Conservation (phyloP, 805 yeast genomes). For the Wickerhamomyces mucosus region DNA sequence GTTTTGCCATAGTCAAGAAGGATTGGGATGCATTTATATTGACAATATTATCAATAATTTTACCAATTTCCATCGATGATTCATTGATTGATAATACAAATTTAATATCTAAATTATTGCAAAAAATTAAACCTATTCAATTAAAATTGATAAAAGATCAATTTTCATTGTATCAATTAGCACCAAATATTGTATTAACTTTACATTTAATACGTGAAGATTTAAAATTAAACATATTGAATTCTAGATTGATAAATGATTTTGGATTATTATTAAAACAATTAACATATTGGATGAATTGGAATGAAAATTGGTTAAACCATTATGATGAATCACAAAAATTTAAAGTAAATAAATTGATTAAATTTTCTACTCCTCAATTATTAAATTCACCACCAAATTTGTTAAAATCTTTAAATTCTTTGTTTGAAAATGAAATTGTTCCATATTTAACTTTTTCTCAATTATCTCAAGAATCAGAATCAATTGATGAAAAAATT, state of each 20-base stretch:
- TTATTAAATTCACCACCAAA: conserved; percentile 48
- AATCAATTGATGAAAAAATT: conserved; percentile 45
- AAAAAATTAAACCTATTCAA: conserved; percentile 9
- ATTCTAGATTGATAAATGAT: conserved; percentile 23
- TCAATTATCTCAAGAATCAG: conserved; percentile 53
- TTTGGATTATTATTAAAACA: conserved; percentile 52
- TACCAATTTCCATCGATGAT: conserved; percentile 33
- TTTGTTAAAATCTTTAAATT: conserved; percentile 43
- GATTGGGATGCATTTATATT: conserved; percentile 57
- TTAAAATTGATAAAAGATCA: conserved; percentile 19
- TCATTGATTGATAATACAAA: conserved; percentile 11
- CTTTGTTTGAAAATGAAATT: conserved; percentile 35
- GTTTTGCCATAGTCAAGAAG: conserved; percentile 32
- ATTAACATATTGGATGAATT: conserved; percentile 57
- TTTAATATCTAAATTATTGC: conserved; percentile 4
- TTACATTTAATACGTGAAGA: conserved; percentile 79
- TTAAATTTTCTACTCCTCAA: conserved; percentile 28
- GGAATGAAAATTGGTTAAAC: conserved; percentile 63
- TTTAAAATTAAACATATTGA: conserved; percentile 43
- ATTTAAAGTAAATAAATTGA: conserved; percentile 26
- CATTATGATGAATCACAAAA: conserved; percentile 25
- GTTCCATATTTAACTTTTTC: conserved; percentile 57
- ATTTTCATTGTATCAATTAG: conserved; percentile 36
- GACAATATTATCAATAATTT: conserved; percentile 37
- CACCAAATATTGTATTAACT: conserved; percentile 56